Evolutionary conservation across 2,329 filamentous ascomycete genomes (phyloP).

Genomic region (Diplodia mutila): DNA sequence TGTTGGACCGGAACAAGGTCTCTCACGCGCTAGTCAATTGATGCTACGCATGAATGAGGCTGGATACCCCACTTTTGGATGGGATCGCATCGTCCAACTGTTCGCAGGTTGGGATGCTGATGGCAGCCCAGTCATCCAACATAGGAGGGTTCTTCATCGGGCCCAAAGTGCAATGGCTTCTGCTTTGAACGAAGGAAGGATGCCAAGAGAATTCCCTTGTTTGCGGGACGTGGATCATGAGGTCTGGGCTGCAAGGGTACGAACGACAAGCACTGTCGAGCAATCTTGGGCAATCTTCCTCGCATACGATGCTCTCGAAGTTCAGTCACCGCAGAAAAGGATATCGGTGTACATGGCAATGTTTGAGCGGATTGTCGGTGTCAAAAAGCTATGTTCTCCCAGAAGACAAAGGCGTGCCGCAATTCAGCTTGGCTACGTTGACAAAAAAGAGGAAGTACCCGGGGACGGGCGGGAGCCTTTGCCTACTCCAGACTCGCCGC

Average conservation of each 20-base stretch:
- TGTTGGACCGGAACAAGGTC: slow-evolving; percentile 59
- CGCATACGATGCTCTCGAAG: slow-evolving; percentile 53
- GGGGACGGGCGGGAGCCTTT: slow-evolving; percentile 63
- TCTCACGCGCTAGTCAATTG: slow-evolving; percentile 60
- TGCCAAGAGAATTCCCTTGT: not conserved
- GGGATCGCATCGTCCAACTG: slow-evolving; percentile 59
- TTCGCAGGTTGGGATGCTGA: slow-evolving; percentile 67
- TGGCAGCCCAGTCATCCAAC: slow-evolving; percentile 65
- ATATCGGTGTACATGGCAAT: slow-evolving; percentile 58
- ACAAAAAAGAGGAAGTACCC: slow-evolving; percentile 47
- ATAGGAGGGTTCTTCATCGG: slow-evolving; percentile 49
- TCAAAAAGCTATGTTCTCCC: not conserved
- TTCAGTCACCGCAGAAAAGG: slow-evolving; percentile 36
- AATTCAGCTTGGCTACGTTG: not conserved
- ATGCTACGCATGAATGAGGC: slow-evolving; percentile 62
- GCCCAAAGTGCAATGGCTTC: slow-evolving; percentile 30
- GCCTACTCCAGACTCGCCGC: slow-evolving; percentile 60
- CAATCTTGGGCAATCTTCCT: slow-evolving; percentile 70
- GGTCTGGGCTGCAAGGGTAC: slow-evolving; percentile 61
- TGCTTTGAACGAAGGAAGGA: slow-evolving; percentile 13
- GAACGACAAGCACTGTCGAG: slow-evolving; percentile 62
- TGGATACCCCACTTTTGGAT: slow-evolving; percentile 56
- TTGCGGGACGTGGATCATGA: slow-evolving; percentile 18
- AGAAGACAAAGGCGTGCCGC: not conserved
- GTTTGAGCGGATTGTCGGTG: slow-evolving; percentile 55